phyloP scores from a whole-genome alignment of 139 green algal genomes.

The Volvox reticuliferus region DNA sequence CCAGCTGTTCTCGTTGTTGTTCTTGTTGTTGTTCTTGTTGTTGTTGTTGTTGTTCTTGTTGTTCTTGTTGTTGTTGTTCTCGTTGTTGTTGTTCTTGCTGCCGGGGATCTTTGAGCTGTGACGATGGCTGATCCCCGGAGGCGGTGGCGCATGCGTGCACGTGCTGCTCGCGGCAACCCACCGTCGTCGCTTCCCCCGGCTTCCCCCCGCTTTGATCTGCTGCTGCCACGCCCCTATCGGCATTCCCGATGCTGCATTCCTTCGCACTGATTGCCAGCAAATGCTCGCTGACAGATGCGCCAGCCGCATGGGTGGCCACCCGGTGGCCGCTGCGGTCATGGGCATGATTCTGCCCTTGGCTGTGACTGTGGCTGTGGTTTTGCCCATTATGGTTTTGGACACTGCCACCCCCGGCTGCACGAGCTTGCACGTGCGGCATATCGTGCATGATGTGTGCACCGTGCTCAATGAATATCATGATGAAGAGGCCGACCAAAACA shows the following conservation, averaged over 20 bases:
- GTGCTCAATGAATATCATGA: constrained; percentile 27
- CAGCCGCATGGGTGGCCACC: background rate
- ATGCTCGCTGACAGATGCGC: background rate
- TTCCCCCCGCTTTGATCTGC: background rate
- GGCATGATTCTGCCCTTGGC: background rate
- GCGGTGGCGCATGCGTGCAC: background rate
- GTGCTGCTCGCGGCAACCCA: background rate
- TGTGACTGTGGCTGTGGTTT: background rate
- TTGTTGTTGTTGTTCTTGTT: background rate
- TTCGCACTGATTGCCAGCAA: background rate
- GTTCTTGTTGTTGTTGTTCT: background rate
- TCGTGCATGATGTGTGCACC: constrained; percentile 21
- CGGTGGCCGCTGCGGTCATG: background rate
- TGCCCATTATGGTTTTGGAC: background rate
- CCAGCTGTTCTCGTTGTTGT: background rate
- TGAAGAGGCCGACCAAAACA: constrained; percentile 7
- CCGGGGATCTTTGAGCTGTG: background rate
- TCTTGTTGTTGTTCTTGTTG: background rate
- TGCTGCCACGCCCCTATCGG: background rate
- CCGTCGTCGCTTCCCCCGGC: background rate
- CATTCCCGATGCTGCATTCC: background rate
- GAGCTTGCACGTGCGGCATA: background rate
- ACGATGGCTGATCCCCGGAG: background rate
- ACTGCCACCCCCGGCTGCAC: background rate
- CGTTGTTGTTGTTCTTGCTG: background rate